Evolutionary conservation across 352 stramenopile species (phyloP).

Genomic region (Globisporangium ultimum): DNA sequence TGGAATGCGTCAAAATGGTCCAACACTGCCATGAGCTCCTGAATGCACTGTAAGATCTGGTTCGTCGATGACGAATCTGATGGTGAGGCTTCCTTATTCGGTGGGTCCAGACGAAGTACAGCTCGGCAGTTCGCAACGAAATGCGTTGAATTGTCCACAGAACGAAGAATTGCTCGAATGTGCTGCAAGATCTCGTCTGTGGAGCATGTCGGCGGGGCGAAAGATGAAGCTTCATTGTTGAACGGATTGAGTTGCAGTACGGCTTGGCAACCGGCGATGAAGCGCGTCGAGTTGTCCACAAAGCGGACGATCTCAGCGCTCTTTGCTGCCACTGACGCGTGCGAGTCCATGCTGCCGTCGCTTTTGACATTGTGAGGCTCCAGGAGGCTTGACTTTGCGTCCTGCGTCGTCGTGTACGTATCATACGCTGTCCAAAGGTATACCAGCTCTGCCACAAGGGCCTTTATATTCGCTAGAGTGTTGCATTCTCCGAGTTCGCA

Average conservation of each 20-base stretch:
- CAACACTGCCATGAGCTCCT: constrained; percentile 42
- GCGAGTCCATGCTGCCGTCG: neutral
- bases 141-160: no score
- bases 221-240: neutral
- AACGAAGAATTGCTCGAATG: constrained; percentile 9
- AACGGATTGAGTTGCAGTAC: constrained; percentile 5
- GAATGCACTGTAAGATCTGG: constrained; percentile 26
- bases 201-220: no score
- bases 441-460: constrained; percentile 5
- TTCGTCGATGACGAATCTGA: constrained; percentile 3
- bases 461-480: constrained; percentile 5
- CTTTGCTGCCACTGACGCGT: neutral
- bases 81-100: neutral
- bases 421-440: neutral
- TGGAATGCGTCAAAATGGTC: constrained; percentile 33
- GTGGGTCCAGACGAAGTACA: no score
- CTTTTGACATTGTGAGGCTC: no score
- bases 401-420: neutral
- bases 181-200: constrained; percentile 20
- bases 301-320: constrained; percentile 22
- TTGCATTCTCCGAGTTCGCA: neutral
- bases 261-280: constrained; percentile 22
- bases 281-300: constrained; percentile 18
- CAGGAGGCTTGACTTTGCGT: no score
- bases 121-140: no score